phyloP scores from a whole-genome alignment of 148 eudicot genomes.

The Chenopodium suecicum region DNA sequence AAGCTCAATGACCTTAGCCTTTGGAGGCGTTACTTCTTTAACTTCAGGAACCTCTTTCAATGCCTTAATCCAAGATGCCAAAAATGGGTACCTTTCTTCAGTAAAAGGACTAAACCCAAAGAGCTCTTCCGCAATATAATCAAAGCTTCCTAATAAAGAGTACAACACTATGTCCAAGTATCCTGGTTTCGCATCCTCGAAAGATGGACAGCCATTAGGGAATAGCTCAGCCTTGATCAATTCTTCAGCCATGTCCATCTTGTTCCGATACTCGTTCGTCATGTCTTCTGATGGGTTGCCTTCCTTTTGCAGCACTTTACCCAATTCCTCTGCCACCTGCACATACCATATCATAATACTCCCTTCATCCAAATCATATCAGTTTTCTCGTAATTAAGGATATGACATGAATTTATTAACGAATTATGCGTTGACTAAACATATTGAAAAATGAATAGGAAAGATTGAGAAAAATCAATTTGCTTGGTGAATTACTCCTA shows the following conservation, averaged over 20 bases:
- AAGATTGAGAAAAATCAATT: no score
- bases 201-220: conserved; percentile 7
- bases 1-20: neutral
- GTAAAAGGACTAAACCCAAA: neutral
- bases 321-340: conserved; percentile 9
- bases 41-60: conserved; percentile 10
- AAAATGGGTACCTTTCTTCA: conserved; percentile 18
- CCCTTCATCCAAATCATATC: no score
- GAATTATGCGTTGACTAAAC: no score
- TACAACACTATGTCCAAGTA: conserved; percentile 25
- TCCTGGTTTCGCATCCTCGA: conserved; percentile 8
- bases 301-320: neutral
- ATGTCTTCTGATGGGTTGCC: conserved; percentile 4
- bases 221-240: conserved; percentile 20
- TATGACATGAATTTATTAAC: no score
- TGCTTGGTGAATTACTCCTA: no score
- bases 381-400: no score
- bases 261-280: neutral
- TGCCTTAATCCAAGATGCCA: conserved; percentile 12
- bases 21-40: conserved; percentile 11
- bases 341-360: neutral
- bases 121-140: neutral
- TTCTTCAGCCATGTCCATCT: conserved; percentile 24
- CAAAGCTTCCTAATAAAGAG: conserved; percentile 1
- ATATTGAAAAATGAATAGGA: no score